phyloP scores from a whole-genome alignment of 2,329 filamentous ascomycete species.

The Nakataea oryzae region DNA sequence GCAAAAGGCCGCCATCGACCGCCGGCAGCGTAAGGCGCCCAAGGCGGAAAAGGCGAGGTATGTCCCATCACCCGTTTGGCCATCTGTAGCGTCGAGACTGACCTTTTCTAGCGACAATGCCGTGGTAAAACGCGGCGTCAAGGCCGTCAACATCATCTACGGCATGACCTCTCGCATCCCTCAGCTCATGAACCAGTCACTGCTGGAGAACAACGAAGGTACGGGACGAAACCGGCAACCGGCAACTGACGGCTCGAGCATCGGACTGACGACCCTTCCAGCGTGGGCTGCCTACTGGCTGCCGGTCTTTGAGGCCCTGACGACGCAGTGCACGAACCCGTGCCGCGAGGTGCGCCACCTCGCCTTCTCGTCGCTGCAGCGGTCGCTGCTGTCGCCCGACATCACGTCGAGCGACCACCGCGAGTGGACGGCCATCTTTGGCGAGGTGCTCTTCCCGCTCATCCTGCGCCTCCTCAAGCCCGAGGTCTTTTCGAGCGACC shows the following conservation, averaged over 20 bases:
- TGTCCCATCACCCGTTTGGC: constrained; percentile 11
- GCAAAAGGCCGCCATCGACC: constrained; percentile 41
- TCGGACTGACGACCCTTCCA: constrained; percentile 18
- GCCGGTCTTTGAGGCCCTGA: constrained; percentile 82
- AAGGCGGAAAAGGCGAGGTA: constrained; percentile 49
- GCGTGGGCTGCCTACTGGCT: constrained; percentile 98
- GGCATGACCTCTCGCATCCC: constrained; percentile 74
- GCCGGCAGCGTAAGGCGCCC: constrained; percentile 1
- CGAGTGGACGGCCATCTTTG: constrained; percentile 93
- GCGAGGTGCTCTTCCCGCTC: constrained; percentile 85
- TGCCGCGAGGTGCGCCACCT: constrained; percentile 87
- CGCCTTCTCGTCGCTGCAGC: constrained; percentile 76
- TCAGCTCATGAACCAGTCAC: constrained; percentile 81
- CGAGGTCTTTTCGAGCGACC: constrained; percentile 86
- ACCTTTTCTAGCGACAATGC: constrained; percentile 49
- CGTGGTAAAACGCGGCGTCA: constrained; percentile 65
- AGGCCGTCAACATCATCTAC: constrained; percentile 73
- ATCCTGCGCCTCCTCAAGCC: constrained; percentile 83
- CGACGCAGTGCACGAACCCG: constrained; percentile 84
- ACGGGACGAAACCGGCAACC: constrained; percentile 12
- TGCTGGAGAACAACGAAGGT: constrained; percentile 80
- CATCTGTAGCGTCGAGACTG: not conserved
- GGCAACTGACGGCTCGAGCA: constrained; percentile 13
- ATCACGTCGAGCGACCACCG: constrained; percentile 74
- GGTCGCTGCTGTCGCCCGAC: constrained; percentile 74